Conservation (phyloP, 441 rosid species). For the Geranium incanum region DNA sequence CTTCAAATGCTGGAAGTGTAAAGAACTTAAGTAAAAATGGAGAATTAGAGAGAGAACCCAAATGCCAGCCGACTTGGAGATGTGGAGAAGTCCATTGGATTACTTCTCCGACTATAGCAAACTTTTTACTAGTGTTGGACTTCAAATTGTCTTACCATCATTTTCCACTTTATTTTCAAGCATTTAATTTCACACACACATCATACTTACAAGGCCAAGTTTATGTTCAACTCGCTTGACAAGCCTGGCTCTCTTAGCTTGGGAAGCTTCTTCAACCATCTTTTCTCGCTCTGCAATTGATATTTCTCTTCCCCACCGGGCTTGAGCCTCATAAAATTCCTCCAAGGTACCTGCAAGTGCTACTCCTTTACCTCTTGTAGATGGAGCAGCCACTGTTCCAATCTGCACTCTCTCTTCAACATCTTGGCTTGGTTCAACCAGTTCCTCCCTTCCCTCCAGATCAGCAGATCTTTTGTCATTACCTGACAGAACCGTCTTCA, state of each 20-base stretch:
- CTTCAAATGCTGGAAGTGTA: background rate
- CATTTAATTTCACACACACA: background rate
- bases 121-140: no score
- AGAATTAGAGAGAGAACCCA: background rate
- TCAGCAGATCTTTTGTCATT: background rate
- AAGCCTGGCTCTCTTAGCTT: slow-evolving; percentile 51
- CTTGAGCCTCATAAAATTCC: slow-evolving; percentile 93
- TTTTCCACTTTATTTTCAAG: background rate
- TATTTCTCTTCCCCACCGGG: slow-evolving; percentile 77
- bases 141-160: background rate
- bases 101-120: no score
- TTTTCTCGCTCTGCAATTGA: slow-evolving; percentile 70
- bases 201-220: slow-evolving; percentile 58
- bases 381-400: slow-evolving; percentile 22
- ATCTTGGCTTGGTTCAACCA: background rate
- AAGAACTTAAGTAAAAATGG: background rate
- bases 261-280: slow-evolving; percentile 82
- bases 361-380: slow-evolving; percentile 44
- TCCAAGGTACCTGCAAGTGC: slow-evolving; percentile 84
- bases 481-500: slow-evolving; percentile 27
- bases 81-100: no score
- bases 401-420: slow-evolving; percentile 2
- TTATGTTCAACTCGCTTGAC: slow-evolving; percentile 71
- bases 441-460: slow-evolving; percentile 8
- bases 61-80: background rate